Conservation (phyloP, 371 early-diverging fungal species). For the Mucor piriformis region DNA sequence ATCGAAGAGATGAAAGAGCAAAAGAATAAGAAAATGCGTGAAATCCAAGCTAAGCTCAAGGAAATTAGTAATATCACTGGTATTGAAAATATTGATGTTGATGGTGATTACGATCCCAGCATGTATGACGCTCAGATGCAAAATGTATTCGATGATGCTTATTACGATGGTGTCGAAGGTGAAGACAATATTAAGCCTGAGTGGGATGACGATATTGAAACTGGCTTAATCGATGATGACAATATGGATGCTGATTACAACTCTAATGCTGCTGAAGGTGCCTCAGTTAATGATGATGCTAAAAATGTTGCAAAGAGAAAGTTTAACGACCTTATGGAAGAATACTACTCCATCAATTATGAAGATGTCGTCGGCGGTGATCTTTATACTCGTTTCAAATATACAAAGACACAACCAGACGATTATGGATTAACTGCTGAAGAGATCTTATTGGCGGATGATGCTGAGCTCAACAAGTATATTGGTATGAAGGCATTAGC, state of each 20-base stretch:
- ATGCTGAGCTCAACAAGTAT: constrained; percentile 83
- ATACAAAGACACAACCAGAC: constrained; percentile 75
- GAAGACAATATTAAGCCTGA: constrained; percentile 56
- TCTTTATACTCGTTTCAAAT: constrained; percentile 88
- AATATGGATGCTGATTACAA: constrained; percentile 91
- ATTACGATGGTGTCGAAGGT: constrained; percentile 53
- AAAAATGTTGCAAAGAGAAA: constrained; percentile 24
- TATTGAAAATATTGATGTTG: constrained; percentile 81
- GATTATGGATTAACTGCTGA: constrained; percentile 77
- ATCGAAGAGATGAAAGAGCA: constrained; percentile 85
- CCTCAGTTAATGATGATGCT: not conserved
- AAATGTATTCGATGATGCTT: constrained; percentile 74
- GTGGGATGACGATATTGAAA: constrained; percentile 74
- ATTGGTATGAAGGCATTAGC: constrained; percentile 87
- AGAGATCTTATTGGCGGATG: constrained; percentile 91
- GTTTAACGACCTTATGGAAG: constrained; percentile 74
- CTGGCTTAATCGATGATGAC: constrained; percentile 37
- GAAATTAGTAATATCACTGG: constrained; percentile 89
- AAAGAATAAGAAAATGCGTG: constrained; percentile 87
- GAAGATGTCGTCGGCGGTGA: constrained; percentile 94
- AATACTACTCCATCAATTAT: constrained; percentile 90
- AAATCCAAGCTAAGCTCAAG: constrained; percentile 75
- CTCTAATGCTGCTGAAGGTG: constrained; percentile 61
- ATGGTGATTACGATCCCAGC: constrained; percentile 89
- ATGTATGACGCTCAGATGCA: constrained; percentile 85